Evolutionary conservation across 2,329 filamentous ascomycete genomes (phyloP), one percentile per base, ranked within the genome.

Genomic region (Ploettnerulaceae sp.): DNA sequence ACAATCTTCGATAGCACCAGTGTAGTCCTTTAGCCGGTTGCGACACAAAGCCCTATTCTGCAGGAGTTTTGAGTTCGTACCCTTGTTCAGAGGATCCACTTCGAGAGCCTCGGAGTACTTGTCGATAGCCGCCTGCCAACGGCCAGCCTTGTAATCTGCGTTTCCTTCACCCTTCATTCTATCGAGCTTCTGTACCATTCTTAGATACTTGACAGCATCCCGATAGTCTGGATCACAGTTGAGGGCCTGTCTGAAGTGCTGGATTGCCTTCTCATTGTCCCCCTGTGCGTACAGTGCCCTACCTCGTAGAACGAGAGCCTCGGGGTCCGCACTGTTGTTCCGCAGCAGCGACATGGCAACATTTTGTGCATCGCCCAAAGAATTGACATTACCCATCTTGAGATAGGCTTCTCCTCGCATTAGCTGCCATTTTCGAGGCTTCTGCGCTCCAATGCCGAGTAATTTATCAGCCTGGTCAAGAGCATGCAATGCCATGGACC

Each of bases 111-210:
- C 73, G 2, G 82, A 82, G 69, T 96, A 98, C 58, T 89, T 84
- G 47, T 90, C 81, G 47, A 95, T 82, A 21, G 93, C 93, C 42
- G 81, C 73, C 62, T 87, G 81, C 70, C 83, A 93, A 48, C 82
- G 79, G 51, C 85, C 85, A 44, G 82, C 77, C 73, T 96, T 97
- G 78, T 94, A 98, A 17, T 89, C 84, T 5, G 72, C 67, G 66
- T 98, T 97, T 49, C 93, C 93, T 60, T 95, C 89, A 57, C 93
- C 86, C 74, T 97, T 97, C 75, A 89, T 91, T 52, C 86, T 81
- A 61, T 95, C 86, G 17, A 98, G 77, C 69, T 90, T 95, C 70
- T 95, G 89, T 34, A 96, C 89, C 64, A 86, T 86, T 52, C 88
- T 81, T 50, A 97, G 74, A 71, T 88, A 91, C 70, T 89, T 94